Conservation (phyloP, 2,329 filamentous ascomycete genomes). For the Botrytis fabae region DNA sequence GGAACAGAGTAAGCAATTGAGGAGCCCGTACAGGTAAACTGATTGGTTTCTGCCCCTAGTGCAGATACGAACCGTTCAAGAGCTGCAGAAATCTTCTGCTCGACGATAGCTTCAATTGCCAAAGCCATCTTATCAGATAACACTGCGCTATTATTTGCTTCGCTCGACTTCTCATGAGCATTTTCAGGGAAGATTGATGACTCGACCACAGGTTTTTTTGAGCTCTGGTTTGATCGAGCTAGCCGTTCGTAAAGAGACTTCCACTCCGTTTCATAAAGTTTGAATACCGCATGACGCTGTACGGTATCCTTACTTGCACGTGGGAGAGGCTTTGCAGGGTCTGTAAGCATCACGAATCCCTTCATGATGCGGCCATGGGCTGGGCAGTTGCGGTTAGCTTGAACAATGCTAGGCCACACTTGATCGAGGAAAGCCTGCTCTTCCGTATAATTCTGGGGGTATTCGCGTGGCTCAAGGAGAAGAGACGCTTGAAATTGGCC, state of each 20-base stretch:
- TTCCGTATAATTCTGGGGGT: not conserved
- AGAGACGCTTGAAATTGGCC: not conserved
- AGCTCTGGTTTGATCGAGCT: not conserved
- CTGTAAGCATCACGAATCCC: slow-evolving; percentile 11
- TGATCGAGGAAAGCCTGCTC: not conserved
- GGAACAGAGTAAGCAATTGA: not conserved
- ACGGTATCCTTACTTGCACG: slow-evolving; percentile 22
- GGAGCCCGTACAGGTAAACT: not conserved
- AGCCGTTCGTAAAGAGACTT: not conserved
- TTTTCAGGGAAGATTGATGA: not conserved
- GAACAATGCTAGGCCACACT: slow-evolving; percentile 11
- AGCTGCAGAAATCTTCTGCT: not conserved
- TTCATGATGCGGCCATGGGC: slow-evolving; percentile 19
- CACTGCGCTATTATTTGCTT: not conserved
- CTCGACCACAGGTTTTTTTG: not conserved
- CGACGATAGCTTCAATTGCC: not conserved
- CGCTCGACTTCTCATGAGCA: not conserved
- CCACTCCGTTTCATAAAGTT: slow-evolving; percentile 6
- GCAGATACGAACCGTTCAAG: not conserved
- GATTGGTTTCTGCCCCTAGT: not conserved
- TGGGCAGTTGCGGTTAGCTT: slow-evolving; percentile 10
- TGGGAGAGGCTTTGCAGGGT: slow-evolving; percentile 10
- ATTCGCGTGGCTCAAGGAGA: not conserved
- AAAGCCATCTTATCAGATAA: not conserved
- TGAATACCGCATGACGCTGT: slow-evolving; percentile 4